Evolutionary conservation across 768 basidiomycete genomes (phyloP).

Genomic region (Termitomyces heimii): DNA sequence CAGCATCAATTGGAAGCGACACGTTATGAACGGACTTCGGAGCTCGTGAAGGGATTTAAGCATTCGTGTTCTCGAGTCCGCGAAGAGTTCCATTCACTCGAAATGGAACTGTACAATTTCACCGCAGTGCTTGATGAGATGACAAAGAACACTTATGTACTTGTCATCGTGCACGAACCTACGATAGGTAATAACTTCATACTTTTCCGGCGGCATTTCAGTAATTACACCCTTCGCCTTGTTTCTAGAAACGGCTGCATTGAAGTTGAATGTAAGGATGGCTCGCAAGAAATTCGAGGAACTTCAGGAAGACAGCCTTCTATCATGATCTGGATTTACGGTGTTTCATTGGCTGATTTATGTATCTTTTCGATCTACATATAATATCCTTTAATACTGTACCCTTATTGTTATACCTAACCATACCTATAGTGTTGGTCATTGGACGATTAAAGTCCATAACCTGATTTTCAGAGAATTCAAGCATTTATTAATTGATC

Average conservation of each 20-base stretch:
- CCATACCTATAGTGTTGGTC: background rate
- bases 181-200: constrained; percentile 59
- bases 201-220: background rate
- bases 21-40: constrained; percentile 83
- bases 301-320: constrained; percentile 68
- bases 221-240: background rate
- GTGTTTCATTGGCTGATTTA: constrained; percentile 1
- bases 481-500: background rate
- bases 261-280: constrained; percentile 84
- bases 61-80: constrained; percentile 82
- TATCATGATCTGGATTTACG: constrained; percentile 19
- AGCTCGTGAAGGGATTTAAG: constrained; percentile 95
- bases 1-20: constrained; percentile 53
- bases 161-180: constrained; percentile 86
- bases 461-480: background rate
- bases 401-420: constrained; percentile 1
- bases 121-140: constrained; percentile 89
- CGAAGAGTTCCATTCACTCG: constrained; percentile 80
- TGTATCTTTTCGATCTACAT: constrained; percentile 2
- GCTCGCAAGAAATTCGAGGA: constrained; percentile 87
- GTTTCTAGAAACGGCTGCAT: constrained; percentile 73
- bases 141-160: constrained; percentile 89
- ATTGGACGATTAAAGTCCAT: background rate
- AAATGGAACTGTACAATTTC: constrained; percentile 82
- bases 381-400: constrained; percentile 4